These are phyloP conservation scores for Kalmusia sp. DNA, from an alignment of 2,329 filamentous ascomycete species.

Conservation along the genomic window DNA sequence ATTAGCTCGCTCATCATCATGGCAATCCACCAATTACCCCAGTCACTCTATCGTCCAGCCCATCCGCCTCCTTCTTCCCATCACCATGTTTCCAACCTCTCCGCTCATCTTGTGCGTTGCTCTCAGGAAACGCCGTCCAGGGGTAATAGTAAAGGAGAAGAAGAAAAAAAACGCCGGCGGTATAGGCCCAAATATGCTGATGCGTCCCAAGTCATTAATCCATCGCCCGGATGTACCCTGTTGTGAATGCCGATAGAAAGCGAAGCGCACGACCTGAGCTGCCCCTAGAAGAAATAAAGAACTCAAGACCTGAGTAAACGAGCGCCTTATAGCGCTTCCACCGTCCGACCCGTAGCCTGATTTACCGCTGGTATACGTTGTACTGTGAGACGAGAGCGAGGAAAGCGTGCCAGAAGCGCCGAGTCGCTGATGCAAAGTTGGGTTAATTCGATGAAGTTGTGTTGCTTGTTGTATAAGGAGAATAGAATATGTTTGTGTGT, in stretches of 20 bases:
- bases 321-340: not conserved
- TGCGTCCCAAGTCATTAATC: slow-evolving; percentile 10
- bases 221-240: not conserved
- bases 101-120: not conserved
- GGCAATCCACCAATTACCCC: slow-evolving; percentile 17
- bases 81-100: not conserved
- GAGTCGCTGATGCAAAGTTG: slow-evolving; percentile 34
- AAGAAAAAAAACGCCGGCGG: not conserved
- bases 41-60: too few species aligned
- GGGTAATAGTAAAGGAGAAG: not conserved
- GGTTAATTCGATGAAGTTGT: slow-evolving; percentile 14
- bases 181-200: slow-evolving; percentile 21
- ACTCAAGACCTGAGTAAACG: not conserved
- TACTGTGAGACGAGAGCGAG: slow-evolving; percentile 8
- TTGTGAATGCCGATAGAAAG: not conserved
- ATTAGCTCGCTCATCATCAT: slow-evolving; percentile 11
- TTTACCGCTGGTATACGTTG: not conserved
- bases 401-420: slow-evolving; percentile 22
- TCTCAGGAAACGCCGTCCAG: not conserved
- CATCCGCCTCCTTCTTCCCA: not conserved
- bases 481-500: not conserved
- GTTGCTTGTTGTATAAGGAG: not conserved
- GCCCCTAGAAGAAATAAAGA: not conserved
- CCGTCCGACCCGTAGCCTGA: not conserved
- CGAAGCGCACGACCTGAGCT: too few species aligned